These are phyloP conservation scores for Scheffersomyces lignosus DNA, from an alignment of 805 yeast species.

Conservation along the genomic window DNA sequence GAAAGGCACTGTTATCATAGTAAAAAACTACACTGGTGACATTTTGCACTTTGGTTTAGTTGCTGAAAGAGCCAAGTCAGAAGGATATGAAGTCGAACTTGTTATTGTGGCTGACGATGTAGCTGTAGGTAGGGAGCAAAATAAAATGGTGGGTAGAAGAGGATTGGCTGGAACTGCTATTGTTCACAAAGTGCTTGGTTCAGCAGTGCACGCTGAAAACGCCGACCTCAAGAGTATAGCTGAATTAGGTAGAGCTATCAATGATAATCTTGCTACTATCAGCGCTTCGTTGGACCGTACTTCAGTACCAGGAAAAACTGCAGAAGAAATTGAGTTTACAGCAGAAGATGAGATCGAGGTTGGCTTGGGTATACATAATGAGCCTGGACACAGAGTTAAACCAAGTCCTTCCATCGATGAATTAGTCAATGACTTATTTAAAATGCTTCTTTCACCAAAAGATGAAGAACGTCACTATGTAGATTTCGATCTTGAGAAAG, in stretches of 20 bases:
- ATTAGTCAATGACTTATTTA: slow-evolving; percentile 55
- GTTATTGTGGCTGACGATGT: slow-evolving; percentile 89
- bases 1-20: slow-evolving; percentile 74
- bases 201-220: slow-evolving; percentile 51
- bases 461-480: slow-evolving; percentile 85
- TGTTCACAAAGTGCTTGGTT: slow-evolving; percentile 85
- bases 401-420: slow-evolving; percentile 73
- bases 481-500: slow-evolving; percentile 54
- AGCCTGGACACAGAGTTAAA: slow-evolving; percentile 73
- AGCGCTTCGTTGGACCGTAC: slow-evolving; percentile 91
- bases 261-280: slow-evolving; percentile 72
- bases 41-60: slow-evolving; percentile 90
- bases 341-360: slow-evolving; percentile 71
- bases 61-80: slow-evolving; percentile 80
- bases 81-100: slow-evolving; percentile 70
- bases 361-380: slow-evolving; percentile 96
- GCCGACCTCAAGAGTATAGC: slow-evolving; percentile 50
- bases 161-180: slow-evolving; percentile 90
- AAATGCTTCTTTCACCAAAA: slow-evolving; percentile 56
- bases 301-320: slow-evolving; percentile 75
- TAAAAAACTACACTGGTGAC: slow-evolving; percentile 94
- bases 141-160: slow-evolving; percentile 90
- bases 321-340: slow-evolving; percentile 45
- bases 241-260: slow-evolving; percentile 59
- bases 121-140: slow-evolving; percentile 87